Base-by-base conservation (phyloP, 2,329 filamentous ascomycete genomes). In the Zymoseptoria tritici region DNA sequence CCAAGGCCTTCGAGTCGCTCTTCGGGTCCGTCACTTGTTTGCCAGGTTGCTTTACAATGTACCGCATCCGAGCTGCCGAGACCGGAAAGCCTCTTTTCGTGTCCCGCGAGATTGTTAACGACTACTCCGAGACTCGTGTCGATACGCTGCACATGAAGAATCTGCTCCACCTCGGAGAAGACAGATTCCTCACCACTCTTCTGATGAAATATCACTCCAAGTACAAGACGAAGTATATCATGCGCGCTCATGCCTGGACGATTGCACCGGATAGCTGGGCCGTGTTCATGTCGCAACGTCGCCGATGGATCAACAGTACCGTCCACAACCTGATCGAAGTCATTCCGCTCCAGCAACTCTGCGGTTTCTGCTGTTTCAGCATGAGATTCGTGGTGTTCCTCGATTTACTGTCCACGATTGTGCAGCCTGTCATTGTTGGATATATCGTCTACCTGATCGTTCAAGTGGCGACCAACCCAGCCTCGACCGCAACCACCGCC, bases 131-230 rank as follows among this genome's bases (percentile, higher is more conserved):
- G 59, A 96, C 96, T 69, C 92, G 94, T 64, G 94, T 99, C 64
- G 94, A 99, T 72, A 99, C 94, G 0, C 83, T 99, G 36, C 94
- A 99, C 78, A 96, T 96, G 88, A 99, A 99, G 84, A 99, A 99
- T 73, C 77, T 99, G 72, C 81, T 99, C 62, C 94, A 97, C 71
- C 83, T 99, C 16, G 94, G 94, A 78, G 94, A 99, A 75, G 94
- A 99, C 86, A 90, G 94, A 76, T 99, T 95, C 75, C 78, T 99
- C 66, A 99, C 94, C 0, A 99, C 94, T 0, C 80, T 99, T 29
- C 86, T 99, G 7, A 83, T 97, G 73, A 97, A 97, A 78, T 86
- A 87, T 73, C 94, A 97, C 76, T 82, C 86, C 68, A 90, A 89
- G 80, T 97, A 94, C 81, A 97, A 97, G 86, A 97, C 94, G 58